Base-by-base conservation (phyloP, 768 basidiomycete genomes). In the Trametopsis cervina region DNA sequence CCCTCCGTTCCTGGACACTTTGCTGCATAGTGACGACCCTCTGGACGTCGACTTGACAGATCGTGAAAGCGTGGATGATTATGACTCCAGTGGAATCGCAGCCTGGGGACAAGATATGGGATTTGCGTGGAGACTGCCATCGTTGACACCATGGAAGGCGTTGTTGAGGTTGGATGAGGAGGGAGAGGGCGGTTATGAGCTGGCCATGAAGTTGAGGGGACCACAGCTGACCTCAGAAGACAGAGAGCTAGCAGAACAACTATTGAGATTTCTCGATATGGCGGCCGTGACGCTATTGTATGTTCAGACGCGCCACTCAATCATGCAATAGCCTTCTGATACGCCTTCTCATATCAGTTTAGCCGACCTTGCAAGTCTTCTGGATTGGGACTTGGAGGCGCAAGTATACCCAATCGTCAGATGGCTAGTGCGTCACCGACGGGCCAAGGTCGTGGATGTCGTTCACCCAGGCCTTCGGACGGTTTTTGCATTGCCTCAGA, bases 401-500 rank as follows among this genome's bases (percentile, higher is more conserved):
- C 89, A 95, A 57, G 75, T 95, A 0, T 89, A 87, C 59, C 89
- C 92, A 0, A 80, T 88, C n/a, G 94, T 95, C 7, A 80, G 90
- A 15, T 92, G 92, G 78, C 73, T 99, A 24, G 87, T 97, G 24
- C 83, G 89, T 50, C 92, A 93, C 65, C 77, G 89, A 45, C 78
- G 89, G 58, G 95, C 91, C 4, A 90, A 90, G 56, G 71, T 98
- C 22, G 84, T 96, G 37, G 93, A 97, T 53, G 77, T 82, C 15
- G 80, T 98, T 25, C 88, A 92, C 57, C 69, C 66, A 3, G 78
- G 83, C 39, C 64, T 97, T 38, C 85, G 88, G 64, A 93, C 89
- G 0, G 76, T 90, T 0, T 96, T 93, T 57, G 75, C 81, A 3
- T 71, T 94, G 36, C 77, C 89, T 13, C 73, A 80, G 2, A 78